Evolutionary conservation across 148 eudicot species (phyloP).

Genomic region (Nepenthes gracilis): DNA sequence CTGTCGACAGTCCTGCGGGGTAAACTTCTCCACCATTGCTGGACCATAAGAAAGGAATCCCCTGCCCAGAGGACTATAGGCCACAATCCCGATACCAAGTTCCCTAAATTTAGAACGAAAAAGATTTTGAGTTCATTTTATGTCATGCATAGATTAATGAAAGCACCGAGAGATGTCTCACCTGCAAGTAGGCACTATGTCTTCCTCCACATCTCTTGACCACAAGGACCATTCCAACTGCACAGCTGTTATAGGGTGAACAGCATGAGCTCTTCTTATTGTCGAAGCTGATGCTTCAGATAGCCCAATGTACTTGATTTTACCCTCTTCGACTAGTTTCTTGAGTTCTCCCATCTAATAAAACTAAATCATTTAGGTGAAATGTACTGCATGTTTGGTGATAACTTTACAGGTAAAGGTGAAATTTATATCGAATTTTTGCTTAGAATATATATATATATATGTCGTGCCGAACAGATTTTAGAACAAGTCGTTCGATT

Average conservation of each 20-base stretch:
- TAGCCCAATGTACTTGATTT: slow-evolving; percentile 13
- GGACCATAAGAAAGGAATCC: slow-evolving; percentile 3
- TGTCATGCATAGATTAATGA: too few species aligned
- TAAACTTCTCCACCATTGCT: background rate
- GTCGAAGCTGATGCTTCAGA: slow-evolving; percentile 10
- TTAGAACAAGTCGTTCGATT: too few species aligned
- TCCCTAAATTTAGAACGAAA: background rate
- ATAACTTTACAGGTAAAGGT: too few species aligned
- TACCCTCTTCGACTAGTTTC: slow-evolving; percentile 14
- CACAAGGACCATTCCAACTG: slow-evolving; percentile 15
- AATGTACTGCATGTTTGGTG: too few species aligned
- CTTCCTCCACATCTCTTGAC: slow-evolving; percentile 14
- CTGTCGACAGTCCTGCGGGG: background rate
- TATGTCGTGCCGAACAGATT: too few species aligned
- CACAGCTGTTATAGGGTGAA: slow-evolving; percentile 11
- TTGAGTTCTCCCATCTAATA: slow-evolving; percentile 15
- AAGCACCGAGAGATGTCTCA: background rate
- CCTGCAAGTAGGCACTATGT: slow-evolving; percentile 15
- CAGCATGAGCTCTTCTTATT: slow-evolving; percentile 13
- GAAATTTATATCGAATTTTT: too few species aligned
- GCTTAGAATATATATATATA: too few species aligned
- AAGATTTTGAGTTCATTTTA: background rate
- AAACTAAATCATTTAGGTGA: too few species aligned
- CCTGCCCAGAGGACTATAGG: slow-evolving; percentile 6
- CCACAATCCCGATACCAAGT: slow-evolving; percentile 7